Conservation (phyloP, 2,329 filamentous ascomycete species). For the Neurospora sp. region DNA sequence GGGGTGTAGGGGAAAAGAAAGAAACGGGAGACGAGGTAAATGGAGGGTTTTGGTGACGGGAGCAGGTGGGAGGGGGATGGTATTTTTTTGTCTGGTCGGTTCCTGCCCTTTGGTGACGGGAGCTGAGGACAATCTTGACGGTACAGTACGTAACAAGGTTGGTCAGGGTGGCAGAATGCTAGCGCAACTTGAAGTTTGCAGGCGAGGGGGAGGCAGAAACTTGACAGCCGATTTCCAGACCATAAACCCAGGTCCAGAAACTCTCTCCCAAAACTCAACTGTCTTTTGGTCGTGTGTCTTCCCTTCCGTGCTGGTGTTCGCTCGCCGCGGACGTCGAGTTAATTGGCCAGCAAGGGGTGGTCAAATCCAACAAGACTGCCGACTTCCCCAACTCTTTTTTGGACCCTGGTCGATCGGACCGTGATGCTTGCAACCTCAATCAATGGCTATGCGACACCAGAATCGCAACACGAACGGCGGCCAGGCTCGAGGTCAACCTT, state of each 20-base stretch:
- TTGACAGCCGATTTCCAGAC: background rate
- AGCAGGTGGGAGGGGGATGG: conserved; percentile 1
- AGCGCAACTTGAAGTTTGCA: background rate
- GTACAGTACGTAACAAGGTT: background rate
- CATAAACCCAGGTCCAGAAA: background rate
- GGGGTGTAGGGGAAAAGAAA: conserved; percentile 6
- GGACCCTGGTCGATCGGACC: conserved; percentile 17
- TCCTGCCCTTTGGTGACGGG: conserved; percentile 6
- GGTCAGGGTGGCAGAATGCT: background rate
- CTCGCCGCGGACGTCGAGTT: background rate
- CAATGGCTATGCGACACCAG: background rate
- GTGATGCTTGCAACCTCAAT: conserved; percentile 5
- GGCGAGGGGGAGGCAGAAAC: background rate
- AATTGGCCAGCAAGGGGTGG: conserved; percentile 1
- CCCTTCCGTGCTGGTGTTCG: background rate
- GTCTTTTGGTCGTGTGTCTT: background rate
- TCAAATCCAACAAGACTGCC: conserved; percentile 14
- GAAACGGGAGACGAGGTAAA: background rate
- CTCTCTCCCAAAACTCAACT: background rate
- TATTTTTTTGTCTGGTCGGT: background rate
- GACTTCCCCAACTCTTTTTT: conserved; percentile 22
- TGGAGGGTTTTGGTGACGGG: conserved; percentile 1
- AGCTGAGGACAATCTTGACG: background rate
- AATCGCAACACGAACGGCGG: background rate
- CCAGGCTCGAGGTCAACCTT: conserved; percentile 1